Evolutionary conservation across 163 green algal species (phyloP).

Genomic region (Scenedesmus sp.): DNA sequence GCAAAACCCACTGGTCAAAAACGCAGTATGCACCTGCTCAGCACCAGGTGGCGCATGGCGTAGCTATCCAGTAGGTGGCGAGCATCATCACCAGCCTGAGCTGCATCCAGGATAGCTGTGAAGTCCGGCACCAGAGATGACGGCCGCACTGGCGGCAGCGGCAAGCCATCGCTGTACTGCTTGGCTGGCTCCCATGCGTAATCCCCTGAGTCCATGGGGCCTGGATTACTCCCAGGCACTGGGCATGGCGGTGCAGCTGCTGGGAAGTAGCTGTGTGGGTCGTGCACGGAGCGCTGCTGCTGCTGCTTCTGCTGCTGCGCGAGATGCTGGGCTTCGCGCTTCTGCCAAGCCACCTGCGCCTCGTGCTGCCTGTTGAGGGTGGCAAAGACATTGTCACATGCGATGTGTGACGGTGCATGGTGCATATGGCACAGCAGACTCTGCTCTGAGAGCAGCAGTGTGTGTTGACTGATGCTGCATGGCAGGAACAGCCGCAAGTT

Average conservation of each 20-base stretch:
- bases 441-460: too few species aligned
- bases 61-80: conserved; percentile 35
- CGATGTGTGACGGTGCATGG: background rate
- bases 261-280: background rate
- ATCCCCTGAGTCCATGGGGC: background rate
- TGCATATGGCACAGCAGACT: background rate
- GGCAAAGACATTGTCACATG: too few species aligned
- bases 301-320: background rate
- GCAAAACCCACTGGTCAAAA: too few species aligned
- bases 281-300: conserved; percentile 8
- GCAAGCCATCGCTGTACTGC: background rate
- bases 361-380: conserved; percentile 33
- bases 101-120: conserved; percentile 27
- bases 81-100: background rate
- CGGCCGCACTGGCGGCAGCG: background rate
- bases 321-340: background rate
- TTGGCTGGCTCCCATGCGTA: background rate
- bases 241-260: conserved; percentile 1
- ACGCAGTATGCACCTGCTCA: background rate
- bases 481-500: background rate
- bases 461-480: background rate
- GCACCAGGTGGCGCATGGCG: conserved; percentile 35
- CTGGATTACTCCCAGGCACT: conserved; percentile 5
- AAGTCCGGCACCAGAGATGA: conserved; percentile 21
- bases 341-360: conserved; percentile 5